phyloP scores from a whole-genome alignment of 1,284 basidiomycete species.

The Rhizoctonia solani region DNA sequence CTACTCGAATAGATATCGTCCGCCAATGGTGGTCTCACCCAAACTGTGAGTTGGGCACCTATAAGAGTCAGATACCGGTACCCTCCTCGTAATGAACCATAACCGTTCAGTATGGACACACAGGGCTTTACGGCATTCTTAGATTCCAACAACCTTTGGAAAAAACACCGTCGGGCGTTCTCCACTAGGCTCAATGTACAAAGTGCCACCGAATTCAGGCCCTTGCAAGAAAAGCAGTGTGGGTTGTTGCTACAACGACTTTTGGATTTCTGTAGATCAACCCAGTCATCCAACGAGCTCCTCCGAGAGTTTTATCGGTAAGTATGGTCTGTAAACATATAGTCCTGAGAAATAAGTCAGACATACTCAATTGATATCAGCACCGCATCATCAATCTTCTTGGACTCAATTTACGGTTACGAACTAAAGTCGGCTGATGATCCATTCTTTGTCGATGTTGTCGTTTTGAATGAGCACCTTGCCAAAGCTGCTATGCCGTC shows the following conservation, averaged over 20 bases:
- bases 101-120: background rate
- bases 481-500: constrained; percentile 3
- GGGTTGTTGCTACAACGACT: constrained; percentile 2
- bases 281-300: constrained; percentile 4
- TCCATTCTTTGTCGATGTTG: background rate
- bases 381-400: background rate
- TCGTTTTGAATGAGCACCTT: background rate
- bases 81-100: background rate
- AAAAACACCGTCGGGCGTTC: constrained; percentile 12
- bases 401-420: constrained; percentile 28
- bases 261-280: background rate
- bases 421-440: background rate
- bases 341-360: background rate
- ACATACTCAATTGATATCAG: background rate
- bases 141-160: constrained; percentile 8
- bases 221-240: constrained; percentile 3
- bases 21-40: background rate
- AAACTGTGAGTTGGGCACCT: background rate
- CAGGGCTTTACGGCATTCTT: background rate
- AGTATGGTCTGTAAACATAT: background rate
- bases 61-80: background rate
- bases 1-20: constrained; percentile 4
- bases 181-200: background rate
- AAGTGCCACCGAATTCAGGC: background rate
- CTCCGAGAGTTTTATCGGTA: constrained; percentile 3